Base-by-base conservation (phyloP, 148 eudicot genomes). In the Talinum fruticosum region DNA sequence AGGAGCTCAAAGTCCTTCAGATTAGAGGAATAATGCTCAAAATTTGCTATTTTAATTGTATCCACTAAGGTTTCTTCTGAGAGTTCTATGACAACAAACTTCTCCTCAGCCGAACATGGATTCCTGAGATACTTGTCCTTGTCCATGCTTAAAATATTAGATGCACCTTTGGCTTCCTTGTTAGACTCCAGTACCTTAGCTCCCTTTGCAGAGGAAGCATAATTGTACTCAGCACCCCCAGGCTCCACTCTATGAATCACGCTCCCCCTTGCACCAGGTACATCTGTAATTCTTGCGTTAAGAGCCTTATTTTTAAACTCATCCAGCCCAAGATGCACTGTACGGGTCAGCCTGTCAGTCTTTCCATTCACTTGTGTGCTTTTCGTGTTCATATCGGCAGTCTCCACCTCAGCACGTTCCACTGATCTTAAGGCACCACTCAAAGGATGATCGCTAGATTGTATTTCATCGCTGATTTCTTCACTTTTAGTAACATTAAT, bases 51-150 rank as follows among this genome's bases (percentile, higher is more conserved):
- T 85, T 88, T 81, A 16, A 96, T 86, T 35, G 95, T 88, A 81
- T 89, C 93, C 13, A 96, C 97, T 72, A 96, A 71, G 71, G 97
- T 96, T 85, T 96, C 99, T 86, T 96, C 99, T 2, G 97, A 96
- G 72, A 96, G 97, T 82, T 96, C 97, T 73, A 96, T 83, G 45
- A 96, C 84, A 24, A 96, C 97, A 82, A 83, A 96, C 82, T 96
- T 96, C 53, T 88, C 94, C 83, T 90, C 97, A 49, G 92, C 94
- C 61, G 99, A 96, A 84, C 99, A 96, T 13, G 99, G 99, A 72
- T 89, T 96, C 35, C 97, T 87, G 24, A 96, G 97, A 83, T 96
- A 96, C 86, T 93, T 93, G 82, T 96, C 99, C 81, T 96, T 90
- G 70, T 96, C 99, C 84, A 86, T 89, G 84, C 84, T 78, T 79